Base-by-base conservation (phyloP, 2,329 filamentous ascomycete genomes). In the Talaromyces albobiverticillius region DNA sequence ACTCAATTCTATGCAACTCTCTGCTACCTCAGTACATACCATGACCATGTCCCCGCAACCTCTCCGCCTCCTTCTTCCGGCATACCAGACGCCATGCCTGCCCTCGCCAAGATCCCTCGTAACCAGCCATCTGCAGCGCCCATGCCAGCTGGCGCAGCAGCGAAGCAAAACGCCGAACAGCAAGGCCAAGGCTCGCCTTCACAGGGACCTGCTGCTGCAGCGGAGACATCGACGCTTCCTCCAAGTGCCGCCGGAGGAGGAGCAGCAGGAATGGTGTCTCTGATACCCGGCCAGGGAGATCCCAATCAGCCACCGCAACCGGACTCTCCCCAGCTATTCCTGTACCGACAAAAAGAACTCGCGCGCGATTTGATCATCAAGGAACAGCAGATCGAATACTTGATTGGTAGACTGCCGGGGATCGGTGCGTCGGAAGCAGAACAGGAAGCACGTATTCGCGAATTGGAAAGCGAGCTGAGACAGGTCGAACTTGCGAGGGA, bases 1-100 rank as follows among this genome's bases (percentile, higher is more conserved):
- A 78, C 75, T 46, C 76, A 79, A 69, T 77, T 78, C 71, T 79
- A 77, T 65, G 75, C 76, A 52, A 77, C 76, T 29, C 67, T 79
- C 53, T 71, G 73, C 66, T 79, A 79, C 62, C 68, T 78, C 54
- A 72, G 66, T 52, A 74, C 67, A 54, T 77, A 75, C 66, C 75
- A 73, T 64, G 75, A 73, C 64, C 72, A 71, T 61, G 73, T 67
- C 41, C 69, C 67, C 53, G 72, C 68, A 26, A 70, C 56, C 11
- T 64, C 61, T 31, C 71, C 68, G 14, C 56, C 59, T 58, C 18
- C 40, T 47, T 47, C 47, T 20, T 45, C 53, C 41, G 62, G 64
- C 54, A 62, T 67, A 57, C 64, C 62, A 43, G 58, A 64, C 57
- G 66, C 67, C 53, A 70, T 68, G 26, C 73, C 69, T 1, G 62